Base-by-base conservation (phyloP, 768 basidiomycete genomes). In the Lentinula aciculospora region DNA sequence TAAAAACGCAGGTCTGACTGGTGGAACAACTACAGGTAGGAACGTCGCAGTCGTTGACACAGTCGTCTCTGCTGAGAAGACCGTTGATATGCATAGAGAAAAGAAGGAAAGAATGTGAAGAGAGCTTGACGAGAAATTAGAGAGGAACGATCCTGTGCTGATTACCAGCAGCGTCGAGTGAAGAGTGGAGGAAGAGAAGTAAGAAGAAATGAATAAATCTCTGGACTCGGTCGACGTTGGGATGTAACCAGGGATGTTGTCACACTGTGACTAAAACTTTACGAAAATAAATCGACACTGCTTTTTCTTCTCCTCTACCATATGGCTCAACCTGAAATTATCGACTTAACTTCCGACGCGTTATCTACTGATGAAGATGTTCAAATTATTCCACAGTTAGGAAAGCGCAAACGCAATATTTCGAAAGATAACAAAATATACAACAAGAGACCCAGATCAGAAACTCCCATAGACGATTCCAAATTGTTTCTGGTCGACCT, bases 1-100 rank as follows among this genome's bases (percentile, higher is more conserved):
- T 84, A 60, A 78, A 75, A 58, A 85, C 65, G 67, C 89, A 92
- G 17, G 73, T 72, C 70, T 90, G 71, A 67, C 75, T 72, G 8
- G 78, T 60, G 37, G 69, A 63, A 63, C 88, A 91, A 57, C 73
- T 74, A 71, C 88, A 89, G 32, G 73, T 74, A 0, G 76, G 71
- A 42, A 78, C 75, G 19, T 74, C 63, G 15, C 77, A 73, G 69
- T 54, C 42, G 36, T 83, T 73, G 36, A 53, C 36, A 64, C 84
- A 86, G 60, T 63, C 53, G 42, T 59, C 62, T 56, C 68, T 60
- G 62, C 76, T 72, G 44, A 72, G 64, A 40, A 80, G 74, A 62
- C 68, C 73, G 66, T 78, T 67, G 58, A 73, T 61, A 63, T 64
- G 67, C 71, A 72, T 72, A 57, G 60, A 60, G 47, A 57, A 61